Evolutionary conservation across 495 filamentous ascomycete genomes (phyloP), one percentile per base, ranked within the genome.

Genomic region (Rhizodiscina lignyota): DNA sequence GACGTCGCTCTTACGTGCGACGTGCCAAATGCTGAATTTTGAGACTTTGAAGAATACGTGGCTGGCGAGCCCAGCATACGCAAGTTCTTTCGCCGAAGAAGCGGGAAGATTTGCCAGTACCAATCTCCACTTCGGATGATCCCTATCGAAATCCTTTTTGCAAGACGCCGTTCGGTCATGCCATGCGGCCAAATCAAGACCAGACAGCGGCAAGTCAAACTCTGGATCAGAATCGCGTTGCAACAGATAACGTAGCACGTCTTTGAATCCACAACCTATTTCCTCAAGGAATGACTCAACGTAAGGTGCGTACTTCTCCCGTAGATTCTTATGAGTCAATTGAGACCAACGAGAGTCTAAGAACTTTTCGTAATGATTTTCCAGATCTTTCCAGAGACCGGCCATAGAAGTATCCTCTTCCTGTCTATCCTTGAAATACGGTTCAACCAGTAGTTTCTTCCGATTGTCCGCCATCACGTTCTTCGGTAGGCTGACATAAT

Each of bases 111-210:
- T 41, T 5, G 43, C 36, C 4, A 58, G 34, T 5, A 53, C 35
- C 4, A 12, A 27, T 12, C 34, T 23, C 40, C 42, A 54, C 15
- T 46, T 54, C 18, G 50, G 27, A 21, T 38, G 40, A 6, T 37
- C 40, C 16, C 53, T 42, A 21, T 52, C 39, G 39, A 59, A 55
- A 12, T 52, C 50, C 21, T 60, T 51, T 8, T 43, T 37, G 36
- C 35, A 45, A 39, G 32, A 49, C 34, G 56, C 42, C 4, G 40
- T 38, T 26, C 53, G 43, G 2, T 34, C 24, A 10, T 39, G 23
- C 5, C 44, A 21, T 1, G 40, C 40, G 12, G 29, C 10, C 30
- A 19, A 6, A 5, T 28, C 41, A 31, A 36, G 36, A 4, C 11
- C 21, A 20, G 29, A 24, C 1, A 13, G 8, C 5, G 24, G 23